Conservation (phyloP, 1,139 yeast species). For the Scheffersomyces segobiensis region DNA sequence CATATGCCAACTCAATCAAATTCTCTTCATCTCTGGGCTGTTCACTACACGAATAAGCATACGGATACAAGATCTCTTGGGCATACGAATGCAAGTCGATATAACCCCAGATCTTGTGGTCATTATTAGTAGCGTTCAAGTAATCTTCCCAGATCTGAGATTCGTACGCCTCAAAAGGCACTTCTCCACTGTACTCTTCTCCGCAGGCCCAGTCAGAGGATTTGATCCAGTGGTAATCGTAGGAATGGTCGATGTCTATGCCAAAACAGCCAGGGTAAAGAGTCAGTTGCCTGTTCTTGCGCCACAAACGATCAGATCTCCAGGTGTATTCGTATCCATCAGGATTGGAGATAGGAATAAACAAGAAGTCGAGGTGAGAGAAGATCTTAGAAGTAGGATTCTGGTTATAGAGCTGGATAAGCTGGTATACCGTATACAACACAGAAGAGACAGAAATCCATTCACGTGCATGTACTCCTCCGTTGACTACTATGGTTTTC, state of each 20-base stretch:
- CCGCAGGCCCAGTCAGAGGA: slow-evolving; percentile 74
- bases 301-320: slow-evolving; percentile 80
- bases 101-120: slow-evolving; percentile 70
- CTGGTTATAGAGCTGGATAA: slow-evolving; percentile 52
- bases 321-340: slow-evolving; percentile 89
- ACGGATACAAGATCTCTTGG: slow-evolving; percentile 80
- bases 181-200: slow-evolving; percentile 78
- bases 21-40: slow-evolving; percentile 80
- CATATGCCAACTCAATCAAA: slow-evolving; percentile 77
- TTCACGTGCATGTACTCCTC: slow-evolving; percentile 89
- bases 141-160: slow-evolving; percentile 64
- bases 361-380: slow-evolving; percentile 60
- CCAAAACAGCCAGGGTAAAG: slow-evolving; percentile 70
- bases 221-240: slow-evolving; percentile 70
- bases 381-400: slow-evolving; percentile 34
- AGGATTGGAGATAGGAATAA: slow-evolving; percentile 84
- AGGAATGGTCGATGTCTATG: slow-evolving; percentile 84
- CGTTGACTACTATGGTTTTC: slow-evolving; percentile 74
- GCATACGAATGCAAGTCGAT: slow-evolving; percentile 84
- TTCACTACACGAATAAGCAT: slow-evolving; percentile 74
- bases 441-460: slow-evolving; percentile 81
- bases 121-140: slow-evolving; percentile 57
- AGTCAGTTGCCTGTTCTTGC: slow-evolving; percentile 83
- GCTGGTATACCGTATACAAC: slow-evolving; percentile 58
- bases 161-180: slow-evolving; percentile 76